Conservation (phyloP, 2,329 filamentous ascomycete species). For the Pezicula neosporulosa region DNA sequence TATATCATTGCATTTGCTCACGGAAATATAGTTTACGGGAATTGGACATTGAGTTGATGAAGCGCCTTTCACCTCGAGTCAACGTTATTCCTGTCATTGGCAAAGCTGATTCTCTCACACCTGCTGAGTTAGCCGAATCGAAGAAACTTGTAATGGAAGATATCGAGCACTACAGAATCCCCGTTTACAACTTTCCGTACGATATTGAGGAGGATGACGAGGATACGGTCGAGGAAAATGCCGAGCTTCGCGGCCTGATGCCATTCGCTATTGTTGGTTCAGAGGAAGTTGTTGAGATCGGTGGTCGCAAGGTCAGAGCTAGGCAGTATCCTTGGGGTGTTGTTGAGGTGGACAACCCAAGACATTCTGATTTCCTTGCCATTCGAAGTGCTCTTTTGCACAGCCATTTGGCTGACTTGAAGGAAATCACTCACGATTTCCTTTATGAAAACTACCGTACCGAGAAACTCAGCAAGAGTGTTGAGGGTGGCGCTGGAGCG, state of each 20-base stretch:
- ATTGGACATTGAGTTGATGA: constrained; percentile 99
- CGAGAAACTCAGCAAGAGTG: constrained; percentile 99
- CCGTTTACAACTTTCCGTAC: constrained; percentile 99
- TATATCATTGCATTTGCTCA: constrained; percentile 10
- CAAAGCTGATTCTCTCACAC: constrained; percentile 95
- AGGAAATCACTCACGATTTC: constrained; percentile 99
- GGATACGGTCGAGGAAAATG: constrained; percentile 98
- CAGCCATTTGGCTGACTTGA: constrained; percentile 95
- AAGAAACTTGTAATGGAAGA: constrained; percentile 99
- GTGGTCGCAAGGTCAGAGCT: constrained; percentile 86
- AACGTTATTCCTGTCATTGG: constrained; percentile 99
- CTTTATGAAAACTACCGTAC: constrained; percentile 99
- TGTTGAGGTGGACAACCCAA: constrained; percentile 97
- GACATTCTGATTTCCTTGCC: constrained; percentile 96
- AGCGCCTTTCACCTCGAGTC: constrained; percentile 93
- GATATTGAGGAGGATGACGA: constrained; percentile 99
- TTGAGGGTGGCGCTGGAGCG: constrained; percentile 84
- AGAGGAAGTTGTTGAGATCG: constrained; percentile 92
- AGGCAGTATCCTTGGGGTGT: constrained; percentile 99
- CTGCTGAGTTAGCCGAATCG: constrained; percentile 93
- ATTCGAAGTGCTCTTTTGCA: constrained; percentile 95
- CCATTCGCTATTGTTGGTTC: constrained; percentile 98
- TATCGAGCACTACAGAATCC: constrained; percentile 99
- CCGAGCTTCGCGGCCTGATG: constrained; percentile 95
- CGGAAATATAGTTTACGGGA: constrained; percentile 72